Conservation (phyloP, 148 eudicot species). For the Rhododendron molle region DNA sequence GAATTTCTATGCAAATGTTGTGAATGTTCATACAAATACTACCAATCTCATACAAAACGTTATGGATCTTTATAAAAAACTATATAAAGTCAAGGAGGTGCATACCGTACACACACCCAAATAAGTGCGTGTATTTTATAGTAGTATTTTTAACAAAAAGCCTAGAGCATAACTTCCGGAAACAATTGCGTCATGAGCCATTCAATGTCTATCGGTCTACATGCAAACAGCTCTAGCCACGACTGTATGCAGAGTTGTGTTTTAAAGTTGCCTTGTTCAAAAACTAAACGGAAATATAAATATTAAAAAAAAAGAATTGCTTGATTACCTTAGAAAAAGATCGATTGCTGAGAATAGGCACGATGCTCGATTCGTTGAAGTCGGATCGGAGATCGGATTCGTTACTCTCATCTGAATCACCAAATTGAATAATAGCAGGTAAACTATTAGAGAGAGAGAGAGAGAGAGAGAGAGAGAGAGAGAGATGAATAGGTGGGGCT, state of each 20-base stretch:
- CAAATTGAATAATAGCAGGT: not conserved
- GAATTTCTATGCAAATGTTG: not conserved
- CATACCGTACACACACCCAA: not conserved
- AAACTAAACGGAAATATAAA: not conserved
- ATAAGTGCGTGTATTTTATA: not conserved
- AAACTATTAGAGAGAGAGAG: not conserved
- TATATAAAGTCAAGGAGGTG: not conserved
- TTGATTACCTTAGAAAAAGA: slow-evolving; percentile 56
- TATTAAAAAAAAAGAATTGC: not conserved
- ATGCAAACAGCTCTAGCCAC: not conserved
- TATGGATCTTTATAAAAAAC: not conserved
- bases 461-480: not conserved
- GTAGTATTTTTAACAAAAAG: not conserved
- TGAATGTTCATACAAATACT: not conserved
- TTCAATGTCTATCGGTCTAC: not conserved
- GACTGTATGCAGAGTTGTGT: not conserved
- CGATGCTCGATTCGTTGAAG: slow-evolving; percentile 34
- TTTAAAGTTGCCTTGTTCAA: not conserved
- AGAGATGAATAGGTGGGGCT: not conserved
- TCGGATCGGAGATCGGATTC: slow-evolving; percentile 56
- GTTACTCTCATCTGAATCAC: slow-evolving; percentile 38
- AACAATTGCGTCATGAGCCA: not conserved
- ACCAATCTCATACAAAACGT: not conserved
- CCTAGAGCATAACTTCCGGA: not conserved
- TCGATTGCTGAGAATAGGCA: slow-evolving; percentile 42